phyloP scores from a whole-genome alignment of 2,329 filamentous ascomycete genomes.

The Bertia moriformis region DNA sequence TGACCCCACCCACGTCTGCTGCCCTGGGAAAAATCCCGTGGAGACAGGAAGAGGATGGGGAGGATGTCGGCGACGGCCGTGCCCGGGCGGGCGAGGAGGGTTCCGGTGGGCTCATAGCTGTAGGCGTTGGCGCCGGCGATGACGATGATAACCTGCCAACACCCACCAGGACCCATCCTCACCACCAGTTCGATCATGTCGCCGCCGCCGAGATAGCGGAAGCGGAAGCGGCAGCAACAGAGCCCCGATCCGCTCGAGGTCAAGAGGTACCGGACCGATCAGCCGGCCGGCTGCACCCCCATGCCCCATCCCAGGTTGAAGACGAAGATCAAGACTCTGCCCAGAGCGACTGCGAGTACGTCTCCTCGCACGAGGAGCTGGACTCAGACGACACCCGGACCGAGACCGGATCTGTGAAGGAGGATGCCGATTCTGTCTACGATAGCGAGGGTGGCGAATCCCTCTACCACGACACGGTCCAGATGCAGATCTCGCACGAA shows the following conservation, averaged over 20 bases:
- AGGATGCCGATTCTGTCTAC: slow-evolving; percentile 18
- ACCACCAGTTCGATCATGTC: slow-evolving; percentile 1
- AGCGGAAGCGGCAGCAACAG: too few species aligned
- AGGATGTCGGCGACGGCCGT: slow-evolving; percentile 20
- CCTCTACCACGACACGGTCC: slow-evolving; percentile 43
- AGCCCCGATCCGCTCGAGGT: too few species aligned
- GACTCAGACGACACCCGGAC: slow-evolving; percentile 15
- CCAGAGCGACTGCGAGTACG: slow-evolving; percentile 24
- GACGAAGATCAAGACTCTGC: slow-evolving; percentile 13
- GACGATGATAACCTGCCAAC: slow-evolving; percentile 17
- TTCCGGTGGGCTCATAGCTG: background rate
- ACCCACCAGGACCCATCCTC: background rate
- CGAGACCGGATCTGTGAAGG: slow-evolving; percentile 8
- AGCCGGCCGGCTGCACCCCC: too few species aligned
- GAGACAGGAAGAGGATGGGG: slow-evolving; percentile 11
- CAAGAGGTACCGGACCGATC: too few species aligned
- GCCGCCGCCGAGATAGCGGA: slow-evolving; percentile 2
- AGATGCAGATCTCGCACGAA: slow-evolving; percentile 63
- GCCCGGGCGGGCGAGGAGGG: slow-evolving; percentile 21
- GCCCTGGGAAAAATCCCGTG: slow-evolving; percentile 5
- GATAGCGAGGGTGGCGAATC: slow-evolving; percentile 51
- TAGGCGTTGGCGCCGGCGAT: slow-evolving; percentile 10
- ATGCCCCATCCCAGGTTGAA: too few species aligned
- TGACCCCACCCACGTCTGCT: too few species aligned
- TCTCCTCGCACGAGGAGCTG: slow-evolving; percentile 19